Evolutionary conservation across 495 filamentous ascomycete species (phyloP).

Genomic region (Neurospora pannonica): DNA sequence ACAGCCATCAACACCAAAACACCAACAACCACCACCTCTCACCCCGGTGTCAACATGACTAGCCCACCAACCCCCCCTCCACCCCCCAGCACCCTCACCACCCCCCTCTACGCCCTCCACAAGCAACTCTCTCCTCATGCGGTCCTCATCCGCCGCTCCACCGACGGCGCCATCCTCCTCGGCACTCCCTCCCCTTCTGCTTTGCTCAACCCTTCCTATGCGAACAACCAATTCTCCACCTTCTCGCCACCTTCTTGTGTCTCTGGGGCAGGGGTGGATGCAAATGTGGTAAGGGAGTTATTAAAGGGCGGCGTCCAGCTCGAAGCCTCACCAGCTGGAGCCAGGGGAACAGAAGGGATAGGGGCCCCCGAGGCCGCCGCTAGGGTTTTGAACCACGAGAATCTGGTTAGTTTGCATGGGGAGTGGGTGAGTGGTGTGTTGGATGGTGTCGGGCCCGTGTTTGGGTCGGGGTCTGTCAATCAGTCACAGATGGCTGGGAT

Average conservation of each 20-base stretch:
- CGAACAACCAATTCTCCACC: not conserved
- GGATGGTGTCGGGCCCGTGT: not conserved
- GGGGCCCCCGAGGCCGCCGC: conserved; percentile 8
- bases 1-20: not conserved
- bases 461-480: not conserved
- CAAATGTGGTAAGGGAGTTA: not conserved
- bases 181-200: conserved; percentile 2
- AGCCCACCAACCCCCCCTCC: not conserved
- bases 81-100: not conserved
- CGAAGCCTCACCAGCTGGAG: not conserved
- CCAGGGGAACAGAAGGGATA: not conserved
- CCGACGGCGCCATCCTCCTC: conserved; percentile 16
- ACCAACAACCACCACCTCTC: not conserved
- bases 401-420: conserved; percentile 27
- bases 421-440: conserved; percentile 6
- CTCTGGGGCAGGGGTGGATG: not conserved
- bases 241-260: not conserved
- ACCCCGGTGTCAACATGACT: not conserved
- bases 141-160: conserved; percentile 15
- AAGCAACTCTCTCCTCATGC: conserved; percentile 3
- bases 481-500: not conserved
- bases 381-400: conserved; percentile 33
- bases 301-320: not conserved
- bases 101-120: conserved; percentile 3
- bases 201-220: not conserved